phyloP scores from a whole-genome alignment of 257 asterid genomes.

The Primulina eburnea region DNA sequence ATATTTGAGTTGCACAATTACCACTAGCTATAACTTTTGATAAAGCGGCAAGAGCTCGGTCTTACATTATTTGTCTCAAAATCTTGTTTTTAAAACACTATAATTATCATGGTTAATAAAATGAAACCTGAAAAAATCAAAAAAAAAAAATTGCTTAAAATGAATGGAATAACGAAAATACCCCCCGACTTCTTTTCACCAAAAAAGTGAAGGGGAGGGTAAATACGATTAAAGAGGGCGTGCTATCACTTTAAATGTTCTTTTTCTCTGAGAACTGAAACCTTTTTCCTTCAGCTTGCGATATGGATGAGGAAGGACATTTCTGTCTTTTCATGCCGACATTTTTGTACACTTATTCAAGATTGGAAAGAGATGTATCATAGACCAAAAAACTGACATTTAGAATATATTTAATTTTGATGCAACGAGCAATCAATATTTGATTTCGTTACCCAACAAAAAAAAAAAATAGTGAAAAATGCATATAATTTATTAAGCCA shows the following conservation, averaged over 20 bases:
- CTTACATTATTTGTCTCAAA: too few relatives aligned
- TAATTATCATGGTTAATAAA: too few relatives aligned
- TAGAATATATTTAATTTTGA: constrained; percentile 22
- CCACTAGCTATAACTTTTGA: too few relatives aligned
- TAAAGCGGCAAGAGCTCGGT: too few relatives aligned
- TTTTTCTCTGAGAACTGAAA: background rate
- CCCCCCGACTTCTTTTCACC: constrained; percentile 20
- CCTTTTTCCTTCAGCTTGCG: background rate
- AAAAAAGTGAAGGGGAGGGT: constrained; percentile 15
- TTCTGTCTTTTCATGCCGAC: constrained; percentile 30
- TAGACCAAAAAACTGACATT: constrained; percentile 33
- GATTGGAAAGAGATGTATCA: constrained; percentile 35
- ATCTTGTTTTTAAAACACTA: too few relatives aligned
- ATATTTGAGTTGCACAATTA: too few relatives aligned
- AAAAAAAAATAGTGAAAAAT: constrained; percentile 12
- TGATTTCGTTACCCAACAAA: constrained; percentile 6
- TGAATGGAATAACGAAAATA: background rate
- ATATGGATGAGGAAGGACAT: constrained; percentile 12
- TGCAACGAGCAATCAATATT: constrained; percentile 14
- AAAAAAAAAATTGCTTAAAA: too few relatives aligned
- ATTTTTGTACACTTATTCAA: constrained; percentile 12
- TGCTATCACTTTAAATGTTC: constrained; percentile 14
- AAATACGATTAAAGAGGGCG: constrained; percentile 16
- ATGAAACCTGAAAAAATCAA: too few relatives aligned
- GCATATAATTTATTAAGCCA: background rate